These are phyloP conservation scores for Aureobasidium sp. DNA, from an alignment of 2,329 filamentous ascomycete species.

Conservation along the genomic window DNA sequence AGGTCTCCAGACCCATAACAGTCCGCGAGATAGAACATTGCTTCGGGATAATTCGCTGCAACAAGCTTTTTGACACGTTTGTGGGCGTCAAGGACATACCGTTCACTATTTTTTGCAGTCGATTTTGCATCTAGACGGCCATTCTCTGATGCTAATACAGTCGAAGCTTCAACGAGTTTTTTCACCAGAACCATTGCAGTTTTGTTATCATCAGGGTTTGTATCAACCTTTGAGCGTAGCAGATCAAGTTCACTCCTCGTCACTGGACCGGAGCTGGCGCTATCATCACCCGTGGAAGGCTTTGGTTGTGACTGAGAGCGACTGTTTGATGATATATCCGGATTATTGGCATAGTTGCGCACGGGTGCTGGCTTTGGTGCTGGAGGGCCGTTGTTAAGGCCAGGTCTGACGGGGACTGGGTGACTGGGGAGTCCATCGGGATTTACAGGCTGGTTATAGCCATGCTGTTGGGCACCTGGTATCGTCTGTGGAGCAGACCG, in stretches of 20 bases:
- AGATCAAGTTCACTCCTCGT: conserved; percentile 72
- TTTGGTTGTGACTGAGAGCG: neutral
- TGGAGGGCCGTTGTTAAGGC: conserved; percentile 34
- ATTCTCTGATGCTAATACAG: conserved; percentile 69
- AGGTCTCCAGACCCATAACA: conserved; percentile 76
- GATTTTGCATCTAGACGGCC: conserved; percentile 61
- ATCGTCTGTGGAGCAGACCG: neutral
- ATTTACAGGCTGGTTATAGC: conserved; percentile 31
- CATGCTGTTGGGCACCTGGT: conserved; percentile 3
- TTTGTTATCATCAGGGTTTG: conserved; percentile 64
- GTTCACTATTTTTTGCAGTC: conserved; percentile 62
- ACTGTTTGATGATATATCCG: neutral
- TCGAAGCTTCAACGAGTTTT: conserved; percentile 77
- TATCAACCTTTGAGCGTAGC: conserved; percentile 62
- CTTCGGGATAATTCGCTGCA: conserved; percentile 65
- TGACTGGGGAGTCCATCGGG: conserved; percentile 52
- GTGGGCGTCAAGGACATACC: conserved; percentile 76
- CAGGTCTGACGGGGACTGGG: conserved; percentile 48
- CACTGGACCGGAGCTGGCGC: conserved; percentile 47
- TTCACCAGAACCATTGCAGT: conserved; percentile 70
- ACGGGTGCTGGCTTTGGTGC: conserved; percentile 44
- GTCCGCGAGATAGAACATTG: conserved; percentile 91
- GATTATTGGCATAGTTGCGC: conserved; percentile 37
- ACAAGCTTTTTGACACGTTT: conserved; percentile 88
- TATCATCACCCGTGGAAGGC: conserved; percentile 11